A percentile compares a stretch with the other conserved stretches of the same genome.
phyloP scores from a whole-genome alignment of 2,329 filamentous ascomycete species.

The Tolypocladium guangdongense region DNA sequence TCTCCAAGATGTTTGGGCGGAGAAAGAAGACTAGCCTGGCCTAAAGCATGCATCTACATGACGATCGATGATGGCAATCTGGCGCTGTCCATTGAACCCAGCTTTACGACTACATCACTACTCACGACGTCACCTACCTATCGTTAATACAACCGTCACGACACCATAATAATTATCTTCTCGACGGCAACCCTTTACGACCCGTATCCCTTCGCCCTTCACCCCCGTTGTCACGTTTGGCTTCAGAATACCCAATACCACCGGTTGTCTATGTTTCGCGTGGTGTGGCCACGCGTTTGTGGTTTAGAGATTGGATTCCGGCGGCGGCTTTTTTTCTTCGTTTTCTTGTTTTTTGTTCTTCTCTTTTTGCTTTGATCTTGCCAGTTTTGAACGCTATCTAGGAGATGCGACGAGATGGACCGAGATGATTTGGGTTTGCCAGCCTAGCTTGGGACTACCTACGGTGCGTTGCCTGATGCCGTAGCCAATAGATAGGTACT shows the following conservation, averaged over 20 bases:
- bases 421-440: not conserved
- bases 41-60: conserved; percentile 6
- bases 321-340: not conserved
- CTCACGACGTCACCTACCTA: not conserved
- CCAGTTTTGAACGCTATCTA: not conserved
- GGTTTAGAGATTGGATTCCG: not conserved
- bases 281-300: not conserved
- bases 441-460: no score
- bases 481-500: not conserved
- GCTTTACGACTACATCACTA: not conserved
- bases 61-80: not conserved
- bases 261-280: not conserved
- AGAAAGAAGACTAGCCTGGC: conserved; percentile 33
- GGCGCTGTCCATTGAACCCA: not conserved
- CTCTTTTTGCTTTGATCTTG: not conserved
- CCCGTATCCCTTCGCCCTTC: not conserved
- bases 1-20: conserved; percentile 38
- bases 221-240: not conserved
- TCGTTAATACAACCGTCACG: not conserved
- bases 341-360: not conserved
- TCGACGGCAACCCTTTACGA: not conserved
- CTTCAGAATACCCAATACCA: not conserved
- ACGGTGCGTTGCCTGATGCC: not conserved
- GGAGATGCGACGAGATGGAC: not conserved
- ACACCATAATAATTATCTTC: not conserved